phyloP scores from a whole-genome alignment of 345 rosid species.

The Boechera retrofracta region DNA sequence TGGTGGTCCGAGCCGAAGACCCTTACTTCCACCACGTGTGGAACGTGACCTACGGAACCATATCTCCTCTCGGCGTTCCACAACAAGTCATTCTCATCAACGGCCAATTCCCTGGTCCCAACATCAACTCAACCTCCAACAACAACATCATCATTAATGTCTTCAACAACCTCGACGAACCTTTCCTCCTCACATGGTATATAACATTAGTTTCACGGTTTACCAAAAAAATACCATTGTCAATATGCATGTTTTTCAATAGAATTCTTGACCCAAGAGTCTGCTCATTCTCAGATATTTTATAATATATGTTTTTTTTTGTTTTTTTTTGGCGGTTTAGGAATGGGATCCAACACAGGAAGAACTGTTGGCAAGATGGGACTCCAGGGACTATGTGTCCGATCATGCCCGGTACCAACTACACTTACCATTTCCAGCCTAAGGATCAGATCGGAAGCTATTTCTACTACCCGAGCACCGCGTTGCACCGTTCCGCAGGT shows the following conservation, averaged over 20 bases:
- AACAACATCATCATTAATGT: slow-evolving; percentile 76
- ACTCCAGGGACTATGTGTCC: slow-evolving; percentile 76
- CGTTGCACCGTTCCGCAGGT: slow-evolving; percentile 61
- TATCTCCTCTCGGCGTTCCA: slow-evolving; percentile 73
- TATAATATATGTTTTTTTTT: not conserved
- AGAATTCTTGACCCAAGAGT: not conserved
- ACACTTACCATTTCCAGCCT: slow-evolving; percentile 80
- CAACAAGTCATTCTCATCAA: slow-evolving; percentile 83
- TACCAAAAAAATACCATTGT: not conserved
- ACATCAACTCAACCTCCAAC: slow-evolving; percentile 76
- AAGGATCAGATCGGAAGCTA: slow-evolving; percentile 93
- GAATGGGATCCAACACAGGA: slow-evolving; percentile 84
- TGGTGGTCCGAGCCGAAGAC: slow-evolving; percentile 62
- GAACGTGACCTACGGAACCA: slow-evolving; percentile 80
- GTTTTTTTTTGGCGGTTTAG: slow-evolving; percentile 32
- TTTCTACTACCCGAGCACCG: slow-evolving; percentile 62
- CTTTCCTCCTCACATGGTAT: slow-evolving; percentile 73
- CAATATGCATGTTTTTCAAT: not conserved
- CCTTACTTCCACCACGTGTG: slow-evolving; percentile 74
- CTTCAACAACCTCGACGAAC: slow-evolving; percentile 82
- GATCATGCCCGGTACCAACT: slow-evolving; percentile 67
- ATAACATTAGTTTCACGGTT: not conserved
- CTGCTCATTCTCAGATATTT: not conserved
- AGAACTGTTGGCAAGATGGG: slow-evolving; percentile 90
- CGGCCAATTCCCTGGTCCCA: slow-evolving; percentile 78